Percentiles rank a stretch among this genome's conserved stretches.
Evolutionary conservation across 257 asterid species (phyloP).

Genomic region (Solanum peruvianum): DNA sequence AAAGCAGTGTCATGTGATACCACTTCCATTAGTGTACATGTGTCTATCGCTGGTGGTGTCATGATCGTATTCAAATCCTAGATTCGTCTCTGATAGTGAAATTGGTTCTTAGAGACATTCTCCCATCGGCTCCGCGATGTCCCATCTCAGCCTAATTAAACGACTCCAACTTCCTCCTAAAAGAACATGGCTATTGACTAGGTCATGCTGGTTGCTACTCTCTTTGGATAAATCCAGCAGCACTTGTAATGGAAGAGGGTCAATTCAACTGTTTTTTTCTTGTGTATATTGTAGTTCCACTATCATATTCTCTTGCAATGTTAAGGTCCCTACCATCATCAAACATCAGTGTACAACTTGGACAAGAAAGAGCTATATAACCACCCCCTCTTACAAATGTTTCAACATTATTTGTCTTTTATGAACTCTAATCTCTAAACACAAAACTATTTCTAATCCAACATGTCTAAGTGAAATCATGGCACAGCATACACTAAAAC

Average conservation of each 20-base stretch:
- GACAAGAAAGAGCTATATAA: neutral
- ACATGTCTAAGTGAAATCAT: neutral
- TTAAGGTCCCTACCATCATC: conserved; percentile 5
- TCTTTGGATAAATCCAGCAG: neutral
- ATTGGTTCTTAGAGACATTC: neutral
- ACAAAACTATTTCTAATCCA: neutral
- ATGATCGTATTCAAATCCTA: neutral
- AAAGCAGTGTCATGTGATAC: neutral
- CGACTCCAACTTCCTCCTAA: neutral
- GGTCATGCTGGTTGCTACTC: neutral
- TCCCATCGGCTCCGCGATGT: neutral
- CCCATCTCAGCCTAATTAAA: neutral
- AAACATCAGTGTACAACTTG: neutral
- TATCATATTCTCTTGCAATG: conserved; percentile 8
- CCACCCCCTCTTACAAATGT: neutral
- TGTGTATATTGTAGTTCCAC: neutral
- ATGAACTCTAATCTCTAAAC: neutral
- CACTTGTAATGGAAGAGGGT: conserved; percentile 4
- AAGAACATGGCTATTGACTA: neutral
- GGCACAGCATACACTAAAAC: neutral
- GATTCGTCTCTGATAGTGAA: neutral
- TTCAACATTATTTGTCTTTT: neutral
- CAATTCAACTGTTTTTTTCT: conserved; percentile 5
- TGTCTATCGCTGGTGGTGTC: neutral
- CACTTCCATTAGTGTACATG: neutral